phyloP scores from a whole-genome alignment of 495 filamentous ascomycete species.

The Immersiella caudata region DNA sequence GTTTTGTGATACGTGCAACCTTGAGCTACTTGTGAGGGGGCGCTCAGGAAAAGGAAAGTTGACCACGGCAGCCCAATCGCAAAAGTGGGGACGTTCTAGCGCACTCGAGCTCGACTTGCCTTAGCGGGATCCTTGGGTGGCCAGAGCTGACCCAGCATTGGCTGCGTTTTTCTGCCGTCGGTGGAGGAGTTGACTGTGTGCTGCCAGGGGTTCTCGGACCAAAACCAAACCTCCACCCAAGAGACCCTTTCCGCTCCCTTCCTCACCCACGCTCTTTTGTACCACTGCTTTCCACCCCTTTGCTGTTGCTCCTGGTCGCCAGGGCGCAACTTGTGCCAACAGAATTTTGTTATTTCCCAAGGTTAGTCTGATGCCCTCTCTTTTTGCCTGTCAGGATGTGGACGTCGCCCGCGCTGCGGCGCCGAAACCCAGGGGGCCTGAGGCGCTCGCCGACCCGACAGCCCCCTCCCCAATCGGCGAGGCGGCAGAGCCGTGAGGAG shows the following conservation, averaged over 20 bases:
- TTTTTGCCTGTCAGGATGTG: not conserved
- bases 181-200: slow-evolving; percentile 19
- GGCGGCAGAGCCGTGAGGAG: not conserved
- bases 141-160: slow-evolving; percentile 30
- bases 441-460: slow-evolving; percentile 6
- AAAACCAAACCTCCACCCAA: slow-evolving; percentile 42
- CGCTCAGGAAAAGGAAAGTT: slow-evolving; percentile 19
- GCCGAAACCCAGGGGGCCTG: slow-evolving; percentile 3
- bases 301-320: slow-evolving; percentile 43
- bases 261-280: slow-evolving; percentile 43
- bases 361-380: slow-evolving; percentile 26
- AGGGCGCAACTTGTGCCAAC: slow-evolving; percentile 44
- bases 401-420: slow-evolving; percentile 6
- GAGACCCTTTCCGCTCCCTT: slow-evolving; percentile 36
- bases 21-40: slow-evolving; percentile 3
- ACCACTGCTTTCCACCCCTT: slow-evolving; percentile 32
- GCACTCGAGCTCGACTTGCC: slow-evolving; percentile 29
- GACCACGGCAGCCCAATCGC: slow-evolving; percentile 37
- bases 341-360: slow-evolving; percentile 31
- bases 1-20: not conserved
- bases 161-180: slow-evolving; percentile 28
- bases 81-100: slow-evolving; percentile 35
- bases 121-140: slow-evolving; percentile 24
- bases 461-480: not conserved
- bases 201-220: slow-evolving; percentile 33